A percentile compares a stretch with the other conserved stretches of the same genome.
Conservation (phyloP, 495 filamentous ascomycete species). For the Penicilliopsis zonata region DNA sequence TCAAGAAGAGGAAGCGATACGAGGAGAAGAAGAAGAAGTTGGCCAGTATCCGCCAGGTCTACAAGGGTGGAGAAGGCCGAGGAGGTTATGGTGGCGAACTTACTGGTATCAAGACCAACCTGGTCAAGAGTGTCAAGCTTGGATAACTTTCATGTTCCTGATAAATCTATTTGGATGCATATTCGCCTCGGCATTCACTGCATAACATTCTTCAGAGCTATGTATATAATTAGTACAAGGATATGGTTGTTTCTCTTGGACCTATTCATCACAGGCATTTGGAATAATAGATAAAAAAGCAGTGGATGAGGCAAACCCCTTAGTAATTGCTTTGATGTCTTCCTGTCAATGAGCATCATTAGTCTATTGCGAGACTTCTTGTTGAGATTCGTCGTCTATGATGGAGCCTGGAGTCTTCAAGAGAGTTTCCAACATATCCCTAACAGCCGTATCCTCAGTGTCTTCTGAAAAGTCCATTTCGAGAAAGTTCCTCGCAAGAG, state of each 20-base stretch:
- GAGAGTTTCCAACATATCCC: slow-evolving; percentile 11
- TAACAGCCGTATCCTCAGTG: slow-evolving; percentile 3
- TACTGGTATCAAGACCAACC: slow-evolving; percentile 86
- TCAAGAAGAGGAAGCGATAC: slow-evolving; percentile 94
- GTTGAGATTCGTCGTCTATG: too few relatives aligned
- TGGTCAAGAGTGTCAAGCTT: slow-evolving; percentile 91
- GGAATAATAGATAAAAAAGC: too few relatives aligned
- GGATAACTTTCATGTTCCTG: slow-evolving; percentile 21
- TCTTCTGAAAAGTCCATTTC: slow-evolving; percentile 12
- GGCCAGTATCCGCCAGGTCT: slow-evolving; percentile 66
- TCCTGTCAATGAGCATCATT: too few relatives aligned
- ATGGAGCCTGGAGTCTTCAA: too few relatives aligned
- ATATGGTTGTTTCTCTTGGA: too few relatives aligned
- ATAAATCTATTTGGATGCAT: slow-evolving; percentile 12
- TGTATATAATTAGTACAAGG: slow-evolving; percentile 10
- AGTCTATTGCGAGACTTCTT: not conserved
- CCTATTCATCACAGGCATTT: too few relatives aligned
- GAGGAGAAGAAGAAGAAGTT: slow-evolving; percentile 94
- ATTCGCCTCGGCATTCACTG: slow-evolving; percentile 20
- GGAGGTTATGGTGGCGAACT: slow-evolving; percentile 87
- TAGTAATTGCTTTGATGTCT: not conserved
- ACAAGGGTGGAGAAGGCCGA: slow-evolving; percentile 74
- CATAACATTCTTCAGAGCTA: slow-evolving; percentile 13
- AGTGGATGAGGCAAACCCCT: too few relatives aligned
- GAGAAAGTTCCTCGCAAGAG: slow-evolving; percentile 23